Evolutionary conservation across 78 protist genomes (phyloP).

Genomic region (Chrysochromulina parva): DNA sequence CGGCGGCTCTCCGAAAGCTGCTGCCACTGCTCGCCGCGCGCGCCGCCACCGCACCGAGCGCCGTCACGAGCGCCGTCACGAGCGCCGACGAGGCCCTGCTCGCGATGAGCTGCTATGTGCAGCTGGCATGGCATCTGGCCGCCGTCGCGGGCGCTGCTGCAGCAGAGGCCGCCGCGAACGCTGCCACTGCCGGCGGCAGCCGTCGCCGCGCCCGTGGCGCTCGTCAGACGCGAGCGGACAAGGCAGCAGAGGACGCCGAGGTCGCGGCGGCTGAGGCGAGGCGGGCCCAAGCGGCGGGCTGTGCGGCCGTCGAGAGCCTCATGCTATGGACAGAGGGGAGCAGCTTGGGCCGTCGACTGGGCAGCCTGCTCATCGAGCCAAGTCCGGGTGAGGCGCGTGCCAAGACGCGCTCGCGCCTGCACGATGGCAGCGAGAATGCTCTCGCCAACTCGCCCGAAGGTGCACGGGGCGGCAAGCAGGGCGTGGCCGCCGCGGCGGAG

Average conservation of each 20-base stretch:
- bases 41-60: too few relatives aligned
- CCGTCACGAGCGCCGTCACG: too few relatives aligned
- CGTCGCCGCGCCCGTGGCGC: neutral
- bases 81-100: neutral
- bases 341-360: too few relatives aligned
- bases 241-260: neutral
- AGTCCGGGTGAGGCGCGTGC: neutral
- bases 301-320: too few relatives aligned
- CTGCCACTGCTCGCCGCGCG: neutral
- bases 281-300: neutral
- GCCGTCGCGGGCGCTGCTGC: neutral
- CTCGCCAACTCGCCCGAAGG: neutral
- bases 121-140: neutral
- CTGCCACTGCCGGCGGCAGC: neutral
- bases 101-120: neutral
- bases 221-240: neutral
- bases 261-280: neutral
- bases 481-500: neutral
- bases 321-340: too few relatives aligned
- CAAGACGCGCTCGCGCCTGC: neutral
- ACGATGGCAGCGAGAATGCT: too few relatives aligned
- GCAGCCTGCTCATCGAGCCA: too few relatives aligned
- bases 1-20: neutral
- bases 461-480: neutral
- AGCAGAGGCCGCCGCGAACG: neutral